A percentile compares a stretch with the other conserved stretches of the same genome.
Conservation (phyloP, 2,329 filamentous ascomycete species). For the Chaetomiaceae sp. region DNA sequence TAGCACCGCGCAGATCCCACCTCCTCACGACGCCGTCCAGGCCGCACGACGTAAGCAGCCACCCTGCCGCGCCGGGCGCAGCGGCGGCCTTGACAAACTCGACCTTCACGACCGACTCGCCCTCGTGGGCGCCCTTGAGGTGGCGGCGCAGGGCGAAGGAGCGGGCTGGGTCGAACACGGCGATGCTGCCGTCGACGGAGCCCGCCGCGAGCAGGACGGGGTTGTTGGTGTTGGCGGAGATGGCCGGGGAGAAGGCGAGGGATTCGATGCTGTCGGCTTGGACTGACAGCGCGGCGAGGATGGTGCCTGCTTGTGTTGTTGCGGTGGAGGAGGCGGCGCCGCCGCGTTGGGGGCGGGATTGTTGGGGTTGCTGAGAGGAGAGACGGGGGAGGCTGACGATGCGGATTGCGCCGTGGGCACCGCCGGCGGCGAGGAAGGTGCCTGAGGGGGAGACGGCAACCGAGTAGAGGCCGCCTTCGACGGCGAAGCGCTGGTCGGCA, state of each 20-base stretch:
- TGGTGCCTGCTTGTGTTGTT: constrained; percentile 41
- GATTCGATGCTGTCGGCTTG: constrained; percentile 76
- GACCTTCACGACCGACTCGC: constrained; percentile 87
- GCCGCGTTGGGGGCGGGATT: constrained; percentile 13
- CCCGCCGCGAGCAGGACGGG: constrained; percentile 58
- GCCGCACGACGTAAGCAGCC: constrained; percentile 79
- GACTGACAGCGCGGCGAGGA: constrained; percentile 77
- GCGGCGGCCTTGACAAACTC: constrained; percentile 60
- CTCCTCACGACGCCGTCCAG: constrained; percentile 87
- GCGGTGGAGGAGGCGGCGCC: constrained; percentile 18
- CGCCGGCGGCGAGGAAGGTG: constrained; percentile 77
- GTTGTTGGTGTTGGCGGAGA: no score
- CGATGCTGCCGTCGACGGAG: constrained; percentile 72
- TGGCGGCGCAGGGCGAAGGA: constrained; percentile 82
- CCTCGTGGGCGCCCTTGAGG: constrained; percentile 77
- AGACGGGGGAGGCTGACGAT: constrained; percentile 76
- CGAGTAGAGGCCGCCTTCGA: constrained; percentile 87
- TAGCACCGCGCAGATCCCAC: constrained; percentile 70
- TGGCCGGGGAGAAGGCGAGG: constrained; percentile 55
- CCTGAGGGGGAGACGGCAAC: constrained; percentile 78
- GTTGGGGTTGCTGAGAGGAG: constrained; percentile 24
- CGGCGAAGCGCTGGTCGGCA: constrained; percentile 82
- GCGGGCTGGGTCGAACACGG: constrained; percentile 79
- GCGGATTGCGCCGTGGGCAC: constrained; percentile 79
- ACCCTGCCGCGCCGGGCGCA: constrained; percentile 44